A percentile compares a stretch with the other conserved stretches of the same genome.
These are phyloP conservation scores for Dactylella cylindrospora DNA, from an alignment of 2,329 filamentous ascomycete genomes.

Conservation along the genomic window DNA sequence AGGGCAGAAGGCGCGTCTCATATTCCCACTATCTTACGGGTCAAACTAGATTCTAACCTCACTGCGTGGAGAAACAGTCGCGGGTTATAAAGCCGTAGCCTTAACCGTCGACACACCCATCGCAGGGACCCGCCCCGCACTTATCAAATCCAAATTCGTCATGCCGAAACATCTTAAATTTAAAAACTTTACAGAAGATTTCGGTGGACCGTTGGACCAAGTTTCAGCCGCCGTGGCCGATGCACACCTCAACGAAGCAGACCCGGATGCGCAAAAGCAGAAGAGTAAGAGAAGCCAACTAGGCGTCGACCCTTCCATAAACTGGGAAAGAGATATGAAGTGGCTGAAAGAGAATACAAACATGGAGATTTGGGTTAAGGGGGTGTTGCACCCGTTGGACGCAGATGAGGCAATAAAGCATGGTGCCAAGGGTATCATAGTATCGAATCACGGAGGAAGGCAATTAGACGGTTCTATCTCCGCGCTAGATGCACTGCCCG, in stretches of 20 bases:
- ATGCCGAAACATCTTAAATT: constrained; percentile 55
- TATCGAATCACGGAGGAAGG: constrained; percentile 62
- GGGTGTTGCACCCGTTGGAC: constrained; percentile 58
- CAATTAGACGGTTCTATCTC: constrained; percentile 62
- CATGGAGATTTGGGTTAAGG: constrained; percentile 58
- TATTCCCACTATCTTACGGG: constrained; percentile 49
- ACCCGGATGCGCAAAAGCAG: not conserved
- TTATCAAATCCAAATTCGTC: constrained; percentile 59
- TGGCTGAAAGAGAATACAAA: constrained; percentile 57
- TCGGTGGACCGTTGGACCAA: constrained; percentile 29
- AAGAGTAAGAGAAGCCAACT: constrained; percentile 16
- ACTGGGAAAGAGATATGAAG: constrained; percentile 58
- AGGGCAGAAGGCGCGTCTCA: constrained; percentile 58
- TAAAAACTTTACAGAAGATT: constrained; percentile 53
- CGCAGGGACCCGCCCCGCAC: constrained; percentile 59
- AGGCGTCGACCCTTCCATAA: constrained; percentile 52
- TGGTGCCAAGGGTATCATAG: constrained; percentile 59
- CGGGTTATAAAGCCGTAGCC: constrained; percentile 60
- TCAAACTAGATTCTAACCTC: not conserved
- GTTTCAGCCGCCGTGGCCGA: not conserved
- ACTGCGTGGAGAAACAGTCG: constrained; percentile 49
- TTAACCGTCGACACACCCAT: constrained; percentile 61
- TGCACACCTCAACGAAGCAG: not conserved
- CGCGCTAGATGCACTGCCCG: constrained; percentile 58
- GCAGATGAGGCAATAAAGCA: constrained; percentile 55